Evolutionary conservation across 2,329 filamentous ascomycete species (phyloP).

Genomic region (Aspergillus latus): DNA sequence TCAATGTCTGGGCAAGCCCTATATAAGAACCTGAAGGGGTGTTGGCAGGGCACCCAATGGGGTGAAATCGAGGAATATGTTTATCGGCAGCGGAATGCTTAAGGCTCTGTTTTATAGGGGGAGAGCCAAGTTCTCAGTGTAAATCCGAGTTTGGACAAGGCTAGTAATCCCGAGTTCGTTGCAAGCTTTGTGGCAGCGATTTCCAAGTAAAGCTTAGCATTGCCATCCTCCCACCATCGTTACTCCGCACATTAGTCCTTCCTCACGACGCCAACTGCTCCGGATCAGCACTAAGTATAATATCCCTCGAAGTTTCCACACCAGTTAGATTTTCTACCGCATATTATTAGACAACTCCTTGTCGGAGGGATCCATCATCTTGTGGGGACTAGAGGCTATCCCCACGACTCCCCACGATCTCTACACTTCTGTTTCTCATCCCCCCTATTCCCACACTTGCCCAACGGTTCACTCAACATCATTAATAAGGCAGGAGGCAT

Average conservation of each 20-base stretch:
- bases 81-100: no score
- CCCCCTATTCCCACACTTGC: constrained; percentile 2
- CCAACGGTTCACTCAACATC: background rate
- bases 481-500: background rate
- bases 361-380: background rate
- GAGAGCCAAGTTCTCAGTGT: no score
- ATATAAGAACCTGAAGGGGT: no score
- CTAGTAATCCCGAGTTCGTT: background rate
- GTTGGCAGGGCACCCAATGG: no score
- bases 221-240: background rate
- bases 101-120: no score
- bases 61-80: no score
- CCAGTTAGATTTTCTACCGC: no score
- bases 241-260: background rate
- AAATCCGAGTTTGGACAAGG: no score
- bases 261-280: background rate
- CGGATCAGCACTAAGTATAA: no score
- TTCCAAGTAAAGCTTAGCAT: background rate
- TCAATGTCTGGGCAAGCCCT: no score
- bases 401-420: constrained; percentile 10
- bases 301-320: no score
- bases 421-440: background rate
- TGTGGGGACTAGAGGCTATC: background rate
- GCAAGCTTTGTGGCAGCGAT: background rate
- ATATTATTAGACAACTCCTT: background rate